A percentile compares a stretch with the other conserved stretches of the same genome.
These are phyloP conservation scores for Vitis amurensis DNA, from an alignment of 164 flowering plant genomes.

Conservation along the genomic window DNA sequence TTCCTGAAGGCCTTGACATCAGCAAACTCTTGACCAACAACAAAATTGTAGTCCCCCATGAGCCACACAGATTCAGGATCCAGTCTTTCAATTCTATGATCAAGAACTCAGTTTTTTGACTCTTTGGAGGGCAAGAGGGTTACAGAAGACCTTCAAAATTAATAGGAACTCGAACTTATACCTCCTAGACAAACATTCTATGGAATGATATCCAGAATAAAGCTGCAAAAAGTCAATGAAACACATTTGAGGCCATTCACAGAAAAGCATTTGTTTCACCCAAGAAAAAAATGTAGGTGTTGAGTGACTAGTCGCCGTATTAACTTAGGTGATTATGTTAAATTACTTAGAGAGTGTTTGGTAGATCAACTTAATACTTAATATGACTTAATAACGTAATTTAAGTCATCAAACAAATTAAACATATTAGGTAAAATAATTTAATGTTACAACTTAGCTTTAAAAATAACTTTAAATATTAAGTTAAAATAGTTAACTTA, in stretches of 20 bases:
- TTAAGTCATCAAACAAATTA: too few relatives aligned
- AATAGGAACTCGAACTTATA: neutral
- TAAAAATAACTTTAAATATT: too few relatives aligned
- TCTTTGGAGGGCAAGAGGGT: neutral
- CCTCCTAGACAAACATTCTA: neutral
- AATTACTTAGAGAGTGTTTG: too few relatives aligned
- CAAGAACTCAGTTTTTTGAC: neutral
- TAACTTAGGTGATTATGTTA: neutral
- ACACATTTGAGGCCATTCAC: neutral
- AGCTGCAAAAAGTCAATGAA: neutral
- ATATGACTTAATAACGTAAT: too few relatives aligned
- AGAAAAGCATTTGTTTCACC: neutral
- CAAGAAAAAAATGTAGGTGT: neutral
- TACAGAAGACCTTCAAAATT: neutral
- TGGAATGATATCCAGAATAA: neutral
- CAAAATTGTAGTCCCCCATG: conserved; percentile 58
- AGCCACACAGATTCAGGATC: neutral
- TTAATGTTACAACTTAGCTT: too few relatives aligned
- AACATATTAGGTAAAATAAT: too few relatives aligned
- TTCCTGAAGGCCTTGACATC: conserved; percentile 80
- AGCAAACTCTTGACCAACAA: conserved; percentile 80
- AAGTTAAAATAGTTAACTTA: too few relatives aligned
- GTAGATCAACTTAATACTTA: too few relatives aligned
- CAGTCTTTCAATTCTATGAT: neutral
- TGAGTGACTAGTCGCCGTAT: neutral